Evolutionary conservation across 352 stramenopile genomes (phyloP).

Genomic region (Chrysophaeum taylorii): DNA sequence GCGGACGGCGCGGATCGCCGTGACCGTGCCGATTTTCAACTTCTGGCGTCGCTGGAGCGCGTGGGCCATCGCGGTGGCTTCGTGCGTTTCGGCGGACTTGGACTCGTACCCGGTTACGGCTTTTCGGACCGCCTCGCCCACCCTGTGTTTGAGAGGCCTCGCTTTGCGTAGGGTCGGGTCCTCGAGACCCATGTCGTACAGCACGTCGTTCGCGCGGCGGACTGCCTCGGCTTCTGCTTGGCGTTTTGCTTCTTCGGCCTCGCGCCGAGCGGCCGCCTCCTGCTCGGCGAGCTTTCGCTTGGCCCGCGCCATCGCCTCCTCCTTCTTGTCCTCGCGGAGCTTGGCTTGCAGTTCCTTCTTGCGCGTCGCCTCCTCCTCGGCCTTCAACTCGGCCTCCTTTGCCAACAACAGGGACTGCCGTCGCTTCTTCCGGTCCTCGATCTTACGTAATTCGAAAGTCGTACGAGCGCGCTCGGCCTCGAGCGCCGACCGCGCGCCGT

Average conservation of each 20-base stretch:
- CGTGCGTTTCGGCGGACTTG: neutral
- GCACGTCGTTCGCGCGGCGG: neutral
- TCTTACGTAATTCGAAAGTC: no score
- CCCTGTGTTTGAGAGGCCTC: neutral
- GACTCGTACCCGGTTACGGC: neutral
- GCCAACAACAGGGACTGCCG: neutral
- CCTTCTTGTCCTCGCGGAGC: slow-evolving; percentile 14
- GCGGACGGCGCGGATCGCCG: slow-evolving; percentile 6
- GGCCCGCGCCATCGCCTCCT: neutral
- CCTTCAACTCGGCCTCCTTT: neutral
- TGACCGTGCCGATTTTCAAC: slow-evolving; percentile 16
- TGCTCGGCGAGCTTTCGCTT: neutral
- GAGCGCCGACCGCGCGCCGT: no score
- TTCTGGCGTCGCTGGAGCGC: slow-evolving; percentile 18
- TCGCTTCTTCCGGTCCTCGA: neutral
- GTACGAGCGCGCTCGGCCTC: no score
- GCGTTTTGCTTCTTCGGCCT: slow-evolving; percentile 1
- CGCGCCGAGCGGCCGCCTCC: slow-evolving; percentile 10
- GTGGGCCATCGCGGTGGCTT: neutral
- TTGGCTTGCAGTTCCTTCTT: slow-evolving; percentile 18
- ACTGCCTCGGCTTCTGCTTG: neutral
- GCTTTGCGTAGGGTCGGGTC: neutral
- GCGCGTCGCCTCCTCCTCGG: neutral
- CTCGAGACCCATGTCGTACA: neutral
- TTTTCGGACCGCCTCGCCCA: neutral